phyloP scores from a whole-genome alignment of 352 stramenopile species.

The Sclerospora graminicola region DNA sequence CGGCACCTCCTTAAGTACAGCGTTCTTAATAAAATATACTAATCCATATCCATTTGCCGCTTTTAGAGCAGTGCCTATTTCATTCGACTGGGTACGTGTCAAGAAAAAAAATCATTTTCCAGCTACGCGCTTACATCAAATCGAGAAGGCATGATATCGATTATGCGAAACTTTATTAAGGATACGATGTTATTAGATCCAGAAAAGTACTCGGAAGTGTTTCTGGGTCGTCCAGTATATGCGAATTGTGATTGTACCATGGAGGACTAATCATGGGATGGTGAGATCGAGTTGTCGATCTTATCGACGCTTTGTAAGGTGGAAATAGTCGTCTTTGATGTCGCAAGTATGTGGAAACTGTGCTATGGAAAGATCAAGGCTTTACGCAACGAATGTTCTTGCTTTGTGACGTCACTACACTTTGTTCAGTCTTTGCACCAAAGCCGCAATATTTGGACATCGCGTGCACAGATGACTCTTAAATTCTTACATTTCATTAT shows the following conservation, averaged over 20 bases:
- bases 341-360: conserved; percentile 74
- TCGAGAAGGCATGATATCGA: conserved; percentile 39
- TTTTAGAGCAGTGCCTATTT: no score
- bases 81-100: conserved; percentile 58
- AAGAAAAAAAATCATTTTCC: not conserved
- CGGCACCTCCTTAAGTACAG: no score
- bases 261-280: conserved; percentile 72
- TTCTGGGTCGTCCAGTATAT: conserved; percentile 59
- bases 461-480: no score
- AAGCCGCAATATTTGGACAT: no score
- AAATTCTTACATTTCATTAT: no score
- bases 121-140: conserved; percentile 60
- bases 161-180: conserved; percentile 64
- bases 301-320: no score
- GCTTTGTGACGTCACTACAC: conserved; percentile 75
- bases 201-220: conserved; percentile 60
- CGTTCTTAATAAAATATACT: no score
- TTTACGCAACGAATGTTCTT: conserved; percentile 76
- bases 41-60: no score
- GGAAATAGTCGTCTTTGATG: conserved; percentile 81
- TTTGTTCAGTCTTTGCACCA: no score
- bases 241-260: conserved; percentile 82
- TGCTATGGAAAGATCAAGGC: conserved; percentile 78
- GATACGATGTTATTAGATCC: conserved; percentile 57
- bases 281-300: conserved; percentile 84